phyloP scores from a whole-genome alignment of 306 rosid species.

The Styphnolobium japonicum region DNA sequence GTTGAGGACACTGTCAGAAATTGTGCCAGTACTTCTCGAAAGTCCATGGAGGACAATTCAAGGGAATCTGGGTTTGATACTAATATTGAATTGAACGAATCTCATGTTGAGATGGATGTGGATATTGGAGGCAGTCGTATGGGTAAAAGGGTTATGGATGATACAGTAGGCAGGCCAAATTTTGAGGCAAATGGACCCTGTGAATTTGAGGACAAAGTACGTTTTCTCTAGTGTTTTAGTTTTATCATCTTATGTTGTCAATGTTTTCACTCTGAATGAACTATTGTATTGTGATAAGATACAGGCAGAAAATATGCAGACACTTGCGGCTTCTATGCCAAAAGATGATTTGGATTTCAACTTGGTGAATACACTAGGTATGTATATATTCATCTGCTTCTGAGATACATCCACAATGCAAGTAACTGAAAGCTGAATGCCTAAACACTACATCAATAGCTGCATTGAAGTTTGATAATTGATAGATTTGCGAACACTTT shows the following conservation, averaged over 20 bases:
- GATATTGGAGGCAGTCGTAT: slow-evolving; percentile 29
- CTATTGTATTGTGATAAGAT: slow-evolving; percentile 19
- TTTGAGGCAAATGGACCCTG: slow-evolving; percentile 27
- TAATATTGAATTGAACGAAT: slow-evolving; percentile 33
- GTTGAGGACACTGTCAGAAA: slow-evolving; percentile 23
- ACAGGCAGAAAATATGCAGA: slow-evolving; percentile 52
- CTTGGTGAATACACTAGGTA: slow-evolving; percentile 50
- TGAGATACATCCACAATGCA: background rate
- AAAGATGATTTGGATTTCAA: slow-evolving; percentile 17
- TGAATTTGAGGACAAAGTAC: slow-evolving; percentile 34
- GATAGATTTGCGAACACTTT: background rate
- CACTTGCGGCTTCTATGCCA: slow-evolving; percentile 31
- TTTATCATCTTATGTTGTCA: slow-evolving; percentile 1
- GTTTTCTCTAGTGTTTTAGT: background rate
- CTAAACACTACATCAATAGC: background rate
- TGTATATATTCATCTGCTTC: slow-evolving; percentile 9
- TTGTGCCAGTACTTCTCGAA: slow-evolving; percentile 14
- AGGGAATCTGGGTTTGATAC: slow-evolving; percentile 27
- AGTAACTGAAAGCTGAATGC: background rate
- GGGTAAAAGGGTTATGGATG: slow-evolving; percentile 23
- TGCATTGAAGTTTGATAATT: background rate
- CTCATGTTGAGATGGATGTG: slow-evolving; percentile 31
- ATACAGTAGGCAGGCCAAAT: slow-evolving; percentile 23
- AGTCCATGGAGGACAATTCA: slow-evolving; percentile 26
- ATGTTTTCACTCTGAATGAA: slow-evolving; percentile 25